These are phyloP conservation scores for Podospora sp. DNA, from an alignment of 495 filamentous ascomycete species.

Conservation along the genomic window DNA sequence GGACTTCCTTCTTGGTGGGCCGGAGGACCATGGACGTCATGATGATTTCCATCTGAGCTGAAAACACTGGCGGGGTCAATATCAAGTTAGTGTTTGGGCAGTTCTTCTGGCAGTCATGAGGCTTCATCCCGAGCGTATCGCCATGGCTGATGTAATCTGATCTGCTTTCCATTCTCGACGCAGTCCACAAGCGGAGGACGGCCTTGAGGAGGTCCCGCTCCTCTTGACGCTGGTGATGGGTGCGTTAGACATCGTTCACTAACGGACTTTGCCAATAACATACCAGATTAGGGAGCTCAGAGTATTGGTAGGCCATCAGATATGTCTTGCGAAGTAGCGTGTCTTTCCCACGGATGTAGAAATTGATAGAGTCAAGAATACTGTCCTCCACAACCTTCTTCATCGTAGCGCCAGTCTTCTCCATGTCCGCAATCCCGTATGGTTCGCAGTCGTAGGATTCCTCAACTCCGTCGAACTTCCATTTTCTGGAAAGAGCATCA, in stretches of 20 bases:
- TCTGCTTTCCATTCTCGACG: background rate
- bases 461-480: background rate
- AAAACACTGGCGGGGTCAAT: slow-evolving; percentile 1
- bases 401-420: background rate
- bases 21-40: slow-evolving; percentile 20
- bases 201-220: no score
- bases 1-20: slow-evolving; percentile 30
- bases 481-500: background rate
- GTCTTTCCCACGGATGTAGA: background rate
- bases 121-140: background rate
- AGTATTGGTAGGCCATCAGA: no score
- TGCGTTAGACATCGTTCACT: no score
- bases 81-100: background rate
- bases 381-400: background rate
- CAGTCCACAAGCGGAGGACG: background rate
- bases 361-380: background rate
- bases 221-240: no score
- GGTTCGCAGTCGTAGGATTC: background rate
- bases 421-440: background rate
- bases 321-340: background rate
- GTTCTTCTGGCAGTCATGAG: background rate
- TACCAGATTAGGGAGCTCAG: no score
- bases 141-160: background rate
- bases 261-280: no score
- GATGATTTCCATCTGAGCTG: slow-evolving; percentile 15